Conservation (phyloP, 2,329 filamentous ascomycete species). For the Xylariaceae sp. region DNA sequence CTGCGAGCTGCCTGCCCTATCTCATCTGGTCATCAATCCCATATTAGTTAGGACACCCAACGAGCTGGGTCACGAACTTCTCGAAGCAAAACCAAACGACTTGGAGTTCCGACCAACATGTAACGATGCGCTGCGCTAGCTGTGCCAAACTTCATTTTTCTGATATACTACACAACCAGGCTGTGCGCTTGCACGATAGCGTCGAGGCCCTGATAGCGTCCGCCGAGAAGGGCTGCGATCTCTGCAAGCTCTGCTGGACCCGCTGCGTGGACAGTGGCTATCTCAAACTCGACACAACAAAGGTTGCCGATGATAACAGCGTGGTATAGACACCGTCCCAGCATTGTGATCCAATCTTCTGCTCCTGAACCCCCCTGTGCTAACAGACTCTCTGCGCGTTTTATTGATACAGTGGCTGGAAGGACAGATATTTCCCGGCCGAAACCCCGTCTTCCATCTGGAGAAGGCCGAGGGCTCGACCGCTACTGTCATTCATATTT, state of each 20-base stretch:
- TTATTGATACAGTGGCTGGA: neutral
- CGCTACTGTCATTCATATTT: neutral
- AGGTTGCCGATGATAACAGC: neutral
- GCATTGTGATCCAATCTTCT: neutral
- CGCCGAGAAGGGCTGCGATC: constrained; percentile 14
- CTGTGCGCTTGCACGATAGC: neutral
- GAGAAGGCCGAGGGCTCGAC: neutral
- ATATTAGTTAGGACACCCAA: too few relatives aligned
- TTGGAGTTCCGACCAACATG: neutral
- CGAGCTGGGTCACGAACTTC: too few relatives aligned
- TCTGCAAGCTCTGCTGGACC: constrained; percentile 14
- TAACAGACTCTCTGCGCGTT: neutral
- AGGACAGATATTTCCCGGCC: neutral
- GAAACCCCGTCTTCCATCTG: neutral
- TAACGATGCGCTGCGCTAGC: constrained; percentile 4
- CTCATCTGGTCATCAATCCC: too few relatives aligned
- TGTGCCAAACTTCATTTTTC: neutral
- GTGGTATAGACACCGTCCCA: neutral
- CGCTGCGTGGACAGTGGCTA: neutral
- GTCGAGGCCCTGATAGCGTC: constrained; percentile 6
- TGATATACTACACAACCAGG: neutral
- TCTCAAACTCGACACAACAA: neutral
- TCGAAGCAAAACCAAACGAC: too few relatives aligned
- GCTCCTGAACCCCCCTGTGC: neutral
- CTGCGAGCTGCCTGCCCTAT: too few relatives aligned